Percentiles rank a stretch among this genome's conserved stretches.
Conservation (phyloP, 257 asterid species). For the Solanum neorickii region DNA sequence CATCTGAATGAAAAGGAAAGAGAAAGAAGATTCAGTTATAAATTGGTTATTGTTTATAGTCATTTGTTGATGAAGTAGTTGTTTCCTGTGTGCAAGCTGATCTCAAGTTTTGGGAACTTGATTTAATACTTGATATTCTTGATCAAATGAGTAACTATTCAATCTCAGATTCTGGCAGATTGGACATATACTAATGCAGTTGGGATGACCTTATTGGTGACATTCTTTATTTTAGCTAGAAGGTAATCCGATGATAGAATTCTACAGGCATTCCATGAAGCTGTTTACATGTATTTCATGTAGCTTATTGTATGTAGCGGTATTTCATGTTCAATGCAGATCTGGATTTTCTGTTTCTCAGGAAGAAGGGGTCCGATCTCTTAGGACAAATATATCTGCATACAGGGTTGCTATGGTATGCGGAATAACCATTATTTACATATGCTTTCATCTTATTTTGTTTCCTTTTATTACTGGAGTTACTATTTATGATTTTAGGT, state of each 20-base stretch:
- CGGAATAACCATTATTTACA: neutral
- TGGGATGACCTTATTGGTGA: conserved; percentile 29
- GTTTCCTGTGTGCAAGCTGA: neutral
- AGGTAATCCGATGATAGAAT: conserved; percentile 33
- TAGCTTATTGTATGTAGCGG: conserved; percentile 10
- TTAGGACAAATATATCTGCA: conserved; percentile 50
- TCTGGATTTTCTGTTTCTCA: conserved; percentile 37
- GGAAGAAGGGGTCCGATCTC: conserved; percentile 34
- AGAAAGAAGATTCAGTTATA: neutral
- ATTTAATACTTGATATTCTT: neutral
- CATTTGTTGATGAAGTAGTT: neutral
- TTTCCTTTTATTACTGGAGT: neutral
- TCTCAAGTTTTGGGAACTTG: neutral
- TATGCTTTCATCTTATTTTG: neutral
- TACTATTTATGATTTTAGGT: conserved; percentile 5
- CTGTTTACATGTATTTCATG: neutral
- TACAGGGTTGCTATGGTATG: conserved; percentile 83
- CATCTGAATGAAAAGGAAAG: neutral
- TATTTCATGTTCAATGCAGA: conserved; percentile 48
- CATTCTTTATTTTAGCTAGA: conserved; percentile 18
- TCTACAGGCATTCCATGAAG: neutral
- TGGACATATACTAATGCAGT: conserved; percentile 47
- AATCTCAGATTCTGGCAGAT: conserved; percentile 65
- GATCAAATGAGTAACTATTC: neutral
- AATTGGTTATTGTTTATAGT: neutral